Evolutionary conservation across 805 yeast genomes (phyloP), one percentile per base, ranked within the genome.

Genomic region (Blastobotrys attinorum): DNA sequence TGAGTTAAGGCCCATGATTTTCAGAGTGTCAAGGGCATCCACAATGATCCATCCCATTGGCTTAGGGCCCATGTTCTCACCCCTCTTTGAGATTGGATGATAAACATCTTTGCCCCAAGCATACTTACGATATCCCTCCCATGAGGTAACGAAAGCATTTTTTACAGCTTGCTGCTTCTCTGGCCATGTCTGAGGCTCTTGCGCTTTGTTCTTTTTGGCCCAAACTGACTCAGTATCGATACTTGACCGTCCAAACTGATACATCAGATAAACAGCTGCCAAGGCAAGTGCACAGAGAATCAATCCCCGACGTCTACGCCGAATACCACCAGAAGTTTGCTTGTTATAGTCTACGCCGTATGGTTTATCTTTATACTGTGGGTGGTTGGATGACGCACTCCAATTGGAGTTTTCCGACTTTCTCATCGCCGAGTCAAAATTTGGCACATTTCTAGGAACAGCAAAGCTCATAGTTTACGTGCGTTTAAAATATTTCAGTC

Each of bases 41-140:
- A 89, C 92, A 55, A 88, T 80, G 58, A 88, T 83, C 96, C 96
- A 88, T 1, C 97, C 97, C 51, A 89, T 62, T 1, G 96, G 96
- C 42, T 70, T 40, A 3, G 79, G 76, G 3, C 90, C 88, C 87
- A 86, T 83, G 58, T 86, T 83, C 45, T 73, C 67, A 20, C 83
- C 85, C 1, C 53, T 61, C 40, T 77, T 74, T 5, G 73, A 60
- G n/a, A 83, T 56, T 0, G 96, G 96, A 33, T 70, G 69, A 56
- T 82, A 88, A 1, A 79, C 76, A 58, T 88, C 97, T 47, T 69
- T 71, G 5, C 96, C 96, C 89, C 94, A 86, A 0, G 83, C 96
- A 56, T 83, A 70, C 22, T 69, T 63, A 41, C 76, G 77, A 57
- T 89, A 89, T 42, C 81, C 82, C 22, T 67, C 67, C 95, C 96